Percentiles rank a stretch among this genome's conserved stretches.
Evolutionary conservation across 192 early-diverging fungal genomes (phyloP).

Genomic region (Chytriomyces sp.): DNA sequence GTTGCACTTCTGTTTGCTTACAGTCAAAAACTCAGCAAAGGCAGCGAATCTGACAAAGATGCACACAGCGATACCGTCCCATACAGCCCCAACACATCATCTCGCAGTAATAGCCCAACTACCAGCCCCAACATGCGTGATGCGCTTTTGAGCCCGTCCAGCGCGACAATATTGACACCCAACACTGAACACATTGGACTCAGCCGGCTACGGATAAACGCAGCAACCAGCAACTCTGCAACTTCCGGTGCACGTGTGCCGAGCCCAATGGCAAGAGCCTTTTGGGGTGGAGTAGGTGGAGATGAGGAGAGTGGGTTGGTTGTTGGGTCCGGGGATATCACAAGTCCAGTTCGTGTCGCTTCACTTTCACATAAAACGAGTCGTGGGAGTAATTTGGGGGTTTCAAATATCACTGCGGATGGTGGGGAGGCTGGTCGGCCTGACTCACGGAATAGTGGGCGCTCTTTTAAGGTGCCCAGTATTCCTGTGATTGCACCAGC

Average conservation of each 20-base stretch:
- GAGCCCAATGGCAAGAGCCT: background rate
- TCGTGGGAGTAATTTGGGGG: background rate
- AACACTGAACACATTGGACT: background rate
- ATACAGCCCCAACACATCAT: background rate
- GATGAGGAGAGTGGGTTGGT: background rate
- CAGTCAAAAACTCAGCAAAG: slow-evolving; percentile 24
- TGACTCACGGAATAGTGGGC: background rate
- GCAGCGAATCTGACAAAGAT: background rate
- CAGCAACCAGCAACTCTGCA: background rate
- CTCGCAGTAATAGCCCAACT: background rate
- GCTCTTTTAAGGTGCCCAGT: background rate
- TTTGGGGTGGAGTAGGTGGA: background rate
- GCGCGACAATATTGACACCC: background rate
- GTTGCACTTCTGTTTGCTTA: slow-evolving; percentile 53
- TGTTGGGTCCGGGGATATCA: background rate
- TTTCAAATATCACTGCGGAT: background rate
- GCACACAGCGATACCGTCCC: background rate
- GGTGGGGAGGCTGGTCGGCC: background rate
- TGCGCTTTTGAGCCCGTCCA: background rate
- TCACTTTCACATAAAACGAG: background rate
- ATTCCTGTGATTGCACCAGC: too few relatives aligned
- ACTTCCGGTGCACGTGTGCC: background rate
- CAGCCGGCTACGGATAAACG: background rate
- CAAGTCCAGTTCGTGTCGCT: background rate
- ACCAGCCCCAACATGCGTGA: background rate